Evolutionary conservation across 1,284 basidiomycete species (phyloP).

Genomic region (Pyrrhoderma lamaoense): DNA sequence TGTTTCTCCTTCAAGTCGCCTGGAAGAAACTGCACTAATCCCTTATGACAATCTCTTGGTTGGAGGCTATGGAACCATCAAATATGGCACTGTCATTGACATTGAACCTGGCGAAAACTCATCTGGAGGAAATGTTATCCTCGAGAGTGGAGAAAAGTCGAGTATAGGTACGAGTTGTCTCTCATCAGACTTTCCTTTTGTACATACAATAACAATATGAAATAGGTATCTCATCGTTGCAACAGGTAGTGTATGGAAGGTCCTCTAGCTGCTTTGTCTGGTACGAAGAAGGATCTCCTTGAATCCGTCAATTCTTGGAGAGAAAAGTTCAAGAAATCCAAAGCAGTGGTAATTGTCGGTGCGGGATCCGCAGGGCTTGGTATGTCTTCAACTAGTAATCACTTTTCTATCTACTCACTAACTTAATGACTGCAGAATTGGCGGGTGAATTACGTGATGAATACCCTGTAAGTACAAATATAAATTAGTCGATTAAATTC

Average conservation of each 20-base stretch:
- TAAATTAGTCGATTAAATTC: background rate
- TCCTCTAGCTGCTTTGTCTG: constrained; percentile 26
- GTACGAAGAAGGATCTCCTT: constrained; percentile 26
- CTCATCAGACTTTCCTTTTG: too few relatives aligned
- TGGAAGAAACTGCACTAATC: constrained; percentile 31
- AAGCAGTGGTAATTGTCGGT: constrained; percentile 49
- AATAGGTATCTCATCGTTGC: constrained; percentile 41
- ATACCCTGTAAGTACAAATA: constrained; percentile 34
- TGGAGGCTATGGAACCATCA: constrained; percentile 38
- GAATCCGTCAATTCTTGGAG: constrained; percentile 38
- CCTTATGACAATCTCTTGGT: constrained; percentile 31
- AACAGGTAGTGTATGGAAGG: constrained; percentile 48
- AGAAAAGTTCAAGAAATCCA: constrained; percentile 38
- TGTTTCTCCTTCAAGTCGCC: constrained; percentile 27
- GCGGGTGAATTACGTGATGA: constrained; percentile 52
- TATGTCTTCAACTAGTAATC: constrained; percentile 25
- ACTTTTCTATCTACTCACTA: constrained; percentile 9
- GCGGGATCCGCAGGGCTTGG: constrained; percentile 59
- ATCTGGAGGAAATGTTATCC: constrained; percentile 36
- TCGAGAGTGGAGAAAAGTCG: constrained; percentile 42
- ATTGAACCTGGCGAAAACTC: constrained; percentile 33
- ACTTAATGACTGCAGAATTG: constrained; percentile 34
- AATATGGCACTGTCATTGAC: constrained; percentile 36
- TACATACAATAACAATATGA: background rate
- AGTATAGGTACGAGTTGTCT: constrained; percentile 31